Base-by-base conservation (phyloP, 805 yeast genomes). In the Kazachstania kunashirensis region DNA sequence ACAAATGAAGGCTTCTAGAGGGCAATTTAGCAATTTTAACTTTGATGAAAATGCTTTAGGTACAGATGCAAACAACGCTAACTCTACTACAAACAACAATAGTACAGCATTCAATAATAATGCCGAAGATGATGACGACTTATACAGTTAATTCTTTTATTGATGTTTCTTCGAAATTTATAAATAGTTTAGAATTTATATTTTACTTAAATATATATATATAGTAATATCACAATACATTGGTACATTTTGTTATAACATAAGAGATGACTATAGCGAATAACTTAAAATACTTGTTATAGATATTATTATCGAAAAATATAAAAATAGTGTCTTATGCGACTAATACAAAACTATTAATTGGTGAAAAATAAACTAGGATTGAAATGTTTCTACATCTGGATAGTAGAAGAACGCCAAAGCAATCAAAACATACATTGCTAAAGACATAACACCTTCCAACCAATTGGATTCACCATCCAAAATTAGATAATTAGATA, bases 381-480 rank as follows among this genome's bases (percentile, higher is more conserved):
- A 13, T 4, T 24, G 33, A 29, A 47, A 36, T 9, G 47, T 41
- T 28, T 52, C 46, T 29, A 56, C 55, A 39, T 66, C 94, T 6
- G 98, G 98, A 52, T 85, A 84, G 59, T 74, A 84, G 66, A 71
- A 84, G 68, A 92, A 92, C 1, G 96, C 88, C 49, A 92, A 67
- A 2, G 95, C 95, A 38, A 86, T 79, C 39, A 92, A 80, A 40
- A 79, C 57, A 57, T 92, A 92, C 36, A 95, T 84, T 41, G 94
- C 78, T 39, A 92, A 58, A 47, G 92, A 69, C 92, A 92, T 79
- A 26, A 79, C 85, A 37, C 98, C 98, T 67, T 92, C 98, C 37
- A 92, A 70, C 96, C 97, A 92, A 58, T 92, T 89, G 42, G 88
- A 76, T 59, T 85, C 94, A 40, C 98, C 98, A 57, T 92, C 98